Base-by-base conservation (phyloP, 306 rosid genomes). In the Geum urbanum region DNA sequence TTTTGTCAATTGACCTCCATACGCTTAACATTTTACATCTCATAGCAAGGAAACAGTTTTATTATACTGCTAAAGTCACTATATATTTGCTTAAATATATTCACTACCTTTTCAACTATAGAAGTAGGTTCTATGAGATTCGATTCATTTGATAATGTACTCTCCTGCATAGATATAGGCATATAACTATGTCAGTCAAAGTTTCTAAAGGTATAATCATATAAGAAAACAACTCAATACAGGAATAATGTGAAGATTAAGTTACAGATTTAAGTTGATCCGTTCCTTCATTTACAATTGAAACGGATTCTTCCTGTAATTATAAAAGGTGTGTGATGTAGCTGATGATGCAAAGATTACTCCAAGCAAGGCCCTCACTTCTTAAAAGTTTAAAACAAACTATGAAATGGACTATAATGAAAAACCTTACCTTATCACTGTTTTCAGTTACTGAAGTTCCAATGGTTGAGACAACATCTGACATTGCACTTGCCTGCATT, bases 101-200 rank as follows among this genome's bases (percentile, higher is more conserved):
- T 53, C n/a, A 44, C 45, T 74, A 84, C 89, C 84, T 74, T 82
- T 78, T 79, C 81, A 48, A 56, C n/a, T 53, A 35, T 56, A 63
- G 81, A 58, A 60, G 72, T 70, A 62, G 77, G 53, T 50, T 68
- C 71, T 2, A 13, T 58, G 37, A 51, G 66, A 69, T 81, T 67
- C 47, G 57, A 48, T 45, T 45, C 53, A 69, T 64, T 71, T 1
- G 57, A 41, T 41, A 67, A 72, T 43, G 77, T 48, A 67, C 64
- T 79, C 32, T 77, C 88, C 86, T 84, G 76, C 76, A 73, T 20
- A 56, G 59, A 55, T 74, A 67, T 60, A 73, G 54, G 11, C 15
- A 32, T 32, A 32, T 20, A 14, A 54, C 22, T 32, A 32, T 2
- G 54, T 49, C 37, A 22, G 19, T 66, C 63, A 77, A 18, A 47